Evolutionary conservation across 2,329 filamentous ascomycete species (phyloP).

Genomic region (Sporothrix brasiliensis): DNA sequence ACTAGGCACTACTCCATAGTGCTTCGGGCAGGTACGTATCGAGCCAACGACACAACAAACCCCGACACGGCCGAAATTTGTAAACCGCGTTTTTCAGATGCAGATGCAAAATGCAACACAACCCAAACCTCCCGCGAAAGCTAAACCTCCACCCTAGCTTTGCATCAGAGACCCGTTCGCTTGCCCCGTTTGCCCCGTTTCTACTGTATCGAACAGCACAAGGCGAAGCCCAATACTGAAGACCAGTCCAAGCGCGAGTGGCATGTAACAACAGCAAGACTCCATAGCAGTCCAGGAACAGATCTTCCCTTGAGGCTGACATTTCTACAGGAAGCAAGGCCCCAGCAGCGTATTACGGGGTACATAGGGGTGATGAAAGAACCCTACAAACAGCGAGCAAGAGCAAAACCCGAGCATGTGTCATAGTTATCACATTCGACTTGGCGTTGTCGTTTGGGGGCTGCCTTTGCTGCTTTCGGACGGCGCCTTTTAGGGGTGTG

Average conservation of each 20-base stretch:
- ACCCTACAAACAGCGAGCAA: background rate
- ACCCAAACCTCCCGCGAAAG: background rate
- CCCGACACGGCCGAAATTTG: background rate
- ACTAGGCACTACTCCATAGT: no score
- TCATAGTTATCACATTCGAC: constrained; percentile 3
- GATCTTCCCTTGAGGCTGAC: no score
- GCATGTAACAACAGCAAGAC: constrained; percentile 9
- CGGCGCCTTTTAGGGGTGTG: background rate
- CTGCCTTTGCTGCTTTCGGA: background rate
- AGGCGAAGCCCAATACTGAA: constrained; percentile 13
- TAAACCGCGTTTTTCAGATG: background rate
- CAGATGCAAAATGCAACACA: constrained; percentile 18
- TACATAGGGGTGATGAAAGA: constrained; percentile 7
- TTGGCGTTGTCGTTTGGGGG: background rate
- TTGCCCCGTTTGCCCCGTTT: background rate
- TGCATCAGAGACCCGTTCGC: background rate
- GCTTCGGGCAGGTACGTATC: background rate
- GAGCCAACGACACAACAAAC: background rate
- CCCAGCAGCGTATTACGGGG: background rate
- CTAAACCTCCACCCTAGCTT: background rate
- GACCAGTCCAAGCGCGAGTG: constrained; percentile 10
- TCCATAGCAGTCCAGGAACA: background rate
- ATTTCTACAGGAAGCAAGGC: background rate
- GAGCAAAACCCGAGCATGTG: background rate
- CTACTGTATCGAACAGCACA: background rate